These are phyloP conservation scores for Cytospora mali DNA, from an alignment of 2,329 filamentous ascomycete species.

Conservation along the genomic window DNA sequence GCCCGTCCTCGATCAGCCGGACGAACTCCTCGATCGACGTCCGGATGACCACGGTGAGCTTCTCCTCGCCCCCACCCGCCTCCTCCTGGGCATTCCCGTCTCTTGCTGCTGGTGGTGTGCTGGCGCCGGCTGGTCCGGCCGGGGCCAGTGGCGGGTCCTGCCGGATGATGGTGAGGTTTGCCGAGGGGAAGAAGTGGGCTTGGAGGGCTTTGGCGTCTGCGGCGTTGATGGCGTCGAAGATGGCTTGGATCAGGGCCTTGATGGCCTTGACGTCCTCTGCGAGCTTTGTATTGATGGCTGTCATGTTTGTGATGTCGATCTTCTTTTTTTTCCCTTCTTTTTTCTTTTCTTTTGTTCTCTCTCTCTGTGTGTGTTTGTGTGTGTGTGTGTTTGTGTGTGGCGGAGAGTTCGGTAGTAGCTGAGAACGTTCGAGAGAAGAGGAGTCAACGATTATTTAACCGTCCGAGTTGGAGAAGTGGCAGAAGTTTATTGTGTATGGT, in stretches of 20 bases:
- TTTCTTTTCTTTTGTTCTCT: too few relatives aligned
- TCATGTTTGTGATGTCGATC: slow-evolving; percentile 11
- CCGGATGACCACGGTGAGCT: slow-evolving; percentile 21
- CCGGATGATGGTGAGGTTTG: slow-evolving; percentile 24
- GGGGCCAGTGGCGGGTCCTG: slow-evolving; percentile 21
- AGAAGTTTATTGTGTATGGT: not conserved
- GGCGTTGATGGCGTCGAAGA: slow-evolving; percentile 26
- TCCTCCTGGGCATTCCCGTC: not conserved
- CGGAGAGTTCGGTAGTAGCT: not conserved
- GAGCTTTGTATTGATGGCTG: slow-evolving; percentile 12
- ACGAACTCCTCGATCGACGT: slow-evolving; percentile 25
- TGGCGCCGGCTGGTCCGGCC: too few relatives aligned
- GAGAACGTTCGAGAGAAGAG: too few relatives aligned
- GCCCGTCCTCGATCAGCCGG: slow-evolving; percentile 22
- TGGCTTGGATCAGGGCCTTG: slow-evolving; percentile 26
- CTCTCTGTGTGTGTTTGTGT: too few relatives aligned
- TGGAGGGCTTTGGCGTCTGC: slow-evolving; percentile 21
- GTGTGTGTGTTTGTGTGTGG: too few relatives aligned
- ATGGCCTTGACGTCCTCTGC: slow-evolving; percentile 19
- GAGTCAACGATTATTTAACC: too few relatives aligned
- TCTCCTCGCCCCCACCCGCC: not conserved
- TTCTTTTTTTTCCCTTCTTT: too few relatives aligned
- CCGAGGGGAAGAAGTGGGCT: slow-evolving; percentile 19
- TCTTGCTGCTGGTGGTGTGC: not conserved
- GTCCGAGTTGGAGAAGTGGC: too few relatives aligned